These are phyloP conservation scores for Sporisorium scitamineum DNA, from an alignment of 1,284 basidiomycete genomes.

Conservation along the genomic window DNA sequence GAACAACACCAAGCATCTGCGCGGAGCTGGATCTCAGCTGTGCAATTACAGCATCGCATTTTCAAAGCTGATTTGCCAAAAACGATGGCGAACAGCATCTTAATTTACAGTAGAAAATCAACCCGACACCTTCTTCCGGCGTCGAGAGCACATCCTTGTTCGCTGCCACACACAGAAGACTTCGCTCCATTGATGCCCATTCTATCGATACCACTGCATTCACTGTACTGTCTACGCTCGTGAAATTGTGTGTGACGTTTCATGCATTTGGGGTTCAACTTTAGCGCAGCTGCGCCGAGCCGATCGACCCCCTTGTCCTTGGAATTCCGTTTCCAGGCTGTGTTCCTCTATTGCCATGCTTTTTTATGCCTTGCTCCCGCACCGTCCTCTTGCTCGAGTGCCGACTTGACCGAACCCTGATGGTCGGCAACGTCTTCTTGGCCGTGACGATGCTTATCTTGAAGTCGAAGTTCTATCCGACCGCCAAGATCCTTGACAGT, in stretches of 20 bases:
- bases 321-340: slow-evolving; percentile 37
- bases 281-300: slow-evolving; percentile 11
- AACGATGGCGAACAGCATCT: too few species aligned
- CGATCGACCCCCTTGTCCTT: slow-evolving; percentile 24
- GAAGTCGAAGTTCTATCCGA: neutral
- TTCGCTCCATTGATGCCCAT: neutral
- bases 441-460: neutral
- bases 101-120: neutral
- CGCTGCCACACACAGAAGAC: neutral
- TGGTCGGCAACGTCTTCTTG: neutral
- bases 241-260: neutral
- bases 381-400: neutral
- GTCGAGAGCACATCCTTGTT: neutral
- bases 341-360: neutral
- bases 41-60: slow-evolving; percentile 32
- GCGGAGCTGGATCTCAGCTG: slow-evolving; percentile 2
- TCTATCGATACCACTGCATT: neutral
- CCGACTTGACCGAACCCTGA: slow-evolving; percentile 8
- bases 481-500: slow-evolving; percentile 1
- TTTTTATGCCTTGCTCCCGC: too few species aligned
- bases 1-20: slow-evolving; percentile 6
- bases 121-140: slow-evolving; percentile 3
- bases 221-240: too few species aligned
- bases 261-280: neutral
- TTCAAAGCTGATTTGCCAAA: neutral